These are phyloP conservation scores for Candida patagonica DNA, from an alignment of 805 yeast genomes.

Conservation along the genomic window DNA sequence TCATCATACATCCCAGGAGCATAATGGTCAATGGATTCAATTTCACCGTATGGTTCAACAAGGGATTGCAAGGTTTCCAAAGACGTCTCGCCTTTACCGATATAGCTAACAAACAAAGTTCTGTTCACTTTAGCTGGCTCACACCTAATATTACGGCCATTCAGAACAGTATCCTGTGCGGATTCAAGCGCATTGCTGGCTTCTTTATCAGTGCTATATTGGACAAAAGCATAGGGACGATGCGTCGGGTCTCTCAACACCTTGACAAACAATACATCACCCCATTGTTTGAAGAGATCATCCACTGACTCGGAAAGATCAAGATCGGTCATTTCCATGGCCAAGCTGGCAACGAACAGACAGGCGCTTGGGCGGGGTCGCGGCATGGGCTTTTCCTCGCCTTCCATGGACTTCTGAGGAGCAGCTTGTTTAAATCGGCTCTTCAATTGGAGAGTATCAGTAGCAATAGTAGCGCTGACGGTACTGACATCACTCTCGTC, in stretches of 20 bases:
- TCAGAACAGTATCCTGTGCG: conserved; percentile 60
- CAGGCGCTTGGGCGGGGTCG: conserved; percentile 10
- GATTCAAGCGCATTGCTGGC: conserved; percentile 56
- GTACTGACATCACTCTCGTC: background rate
- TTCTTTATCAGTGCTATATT: conserved; percentile 61
- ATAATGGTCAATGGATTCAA: conserved; percentile 48
- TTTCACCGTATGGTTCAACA: conserved; percentile 56
- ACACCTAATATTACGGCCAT: conserved; percentile 74
- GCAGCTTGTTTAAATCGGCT: background rate
- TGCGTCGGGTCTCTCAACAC: conserved; percentile 73
- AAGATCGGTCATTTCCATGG: conserved; percentile 58
- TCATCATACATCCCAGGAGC: background rate
- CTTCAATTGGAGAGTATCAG: background rate
- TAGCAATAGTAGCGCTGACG: background rate
- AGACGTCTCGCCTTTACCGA: background rate
- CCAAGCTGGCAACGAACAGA: conserved; percentile 35
- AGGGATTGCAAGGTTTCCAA: conserved; percentile 29
- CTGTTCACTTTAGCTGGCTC: conserved; percentile 89
- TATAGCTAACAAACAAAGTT: conserved; percentile 52
- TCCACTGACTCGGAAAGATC: conserved; percentile 61
- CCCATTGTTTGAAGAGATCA: conserved; percentile 61
- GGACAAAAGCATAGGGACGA: conserved; percentile 91
- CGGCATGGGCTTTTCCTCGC: background rate
- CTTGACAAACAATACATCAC: conserved; percentile 61
- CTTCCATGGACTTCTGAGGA: background rate